phyloP scores from a whole-genome alignment of 2,329 filamentous ascomycete genomes.

The Nothopassalora personata region DNA sequence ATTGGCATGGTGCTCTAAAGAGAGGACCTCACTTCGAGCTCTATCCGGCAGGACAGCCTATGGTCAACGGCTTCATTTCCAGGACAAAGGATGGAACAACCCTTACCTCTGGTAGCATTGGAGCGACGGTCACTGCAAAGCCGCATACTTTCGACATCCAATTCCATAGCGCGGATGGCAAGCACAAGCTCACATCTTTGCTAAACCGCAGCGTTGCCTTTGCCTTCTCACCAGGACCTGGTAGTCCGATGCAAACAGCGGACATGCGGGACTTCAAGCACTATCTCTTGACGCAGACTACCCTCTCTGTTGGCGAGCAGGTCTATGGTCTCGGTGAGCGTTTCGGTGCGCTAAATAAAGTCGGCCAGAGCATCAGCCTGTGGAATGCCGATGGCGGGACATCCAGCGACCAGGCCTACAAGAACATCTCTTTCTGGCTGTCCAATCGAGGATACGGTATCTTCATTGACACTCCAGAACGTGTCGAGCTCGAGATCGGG shows the following conservation, averaged over 20 bases:
- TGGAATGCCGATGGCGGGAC: conserved; percentile 60
- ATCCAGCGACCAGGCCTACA: conserved; percentile 65
- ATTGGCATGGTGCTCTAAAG: conserved; percentile 51
- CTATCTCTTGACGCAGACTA: conserved; percentile 44
- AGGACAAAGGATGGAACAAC: conserved; percentile 45
- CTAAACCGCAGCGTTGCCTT: conserved; percentile 53
- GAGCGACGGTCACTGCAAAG: conserved; percentile 47
- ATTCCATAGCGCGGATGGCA: conserved; percentile 49
- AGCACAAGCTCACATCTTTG: conserved; percentile 51
- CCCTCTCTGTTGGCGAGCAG: conserved; percentile 53
- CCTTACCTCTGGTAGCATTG: conserved; percentile 48
- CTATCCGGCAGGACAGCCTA: conserved; percentile 49
- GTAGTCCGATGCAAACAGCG: conserved; percentile 49
- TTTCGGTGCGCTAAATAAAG: conserved; percentile 71
- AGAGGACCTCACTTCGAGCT: conserved; percentile 55
- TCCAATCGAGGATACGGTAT: conserved; percentile 70
- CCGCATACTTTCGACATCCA: conserved; percentile 52
- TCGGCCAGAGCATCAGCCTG: conserved; percentile 65
- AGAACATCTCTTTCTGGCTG: conserved; percentile 66
- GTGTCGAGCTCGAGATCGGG: conserved; percentile 66
- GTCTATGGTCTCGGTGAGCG: conserved; percentile 71
- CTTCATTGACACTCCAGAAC: conserved; percentile 66
- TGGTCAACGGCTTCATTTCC: conserved; percentile 35
- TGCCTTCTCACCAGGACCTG: conserved; percentile 52
- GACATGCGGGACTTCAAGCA: conserved; percentile 45